Conservation (phyloP, 2,329 filamentous ascomycete genomes). For the Ceratocystis colombiana region DNA sequence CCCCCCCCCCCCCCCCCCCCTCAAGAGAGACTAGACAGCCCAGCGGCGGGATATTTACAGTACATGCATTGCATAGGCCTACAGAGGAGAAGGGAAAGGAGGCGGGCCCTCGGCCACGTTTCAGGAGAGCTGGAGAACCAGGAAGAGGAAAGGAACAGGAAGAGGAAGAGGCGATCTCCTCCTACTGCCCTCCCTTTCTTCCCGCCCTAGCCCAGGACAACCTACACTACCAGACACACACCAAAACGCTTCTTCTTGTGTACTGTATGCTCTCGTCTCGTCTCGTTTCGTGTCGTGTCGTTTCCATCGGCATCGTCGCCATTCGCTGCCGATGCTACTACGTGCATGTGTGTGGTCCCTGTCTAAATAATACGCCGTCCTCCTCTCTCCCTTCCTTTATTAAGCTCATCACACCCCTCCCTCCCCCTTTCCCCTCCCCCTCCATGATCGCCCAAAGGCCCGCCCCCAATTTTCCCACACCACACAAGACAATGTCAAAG, state of each 20-base stretch:
- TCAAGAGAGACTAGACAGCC: no score
- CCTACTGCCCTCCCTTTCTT: no score
- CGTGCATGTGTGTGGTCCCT: no score
- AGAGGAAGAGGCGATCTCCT: neutral
- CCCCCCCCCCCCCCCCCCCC: neutral
- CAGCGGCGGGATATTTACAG: no score
- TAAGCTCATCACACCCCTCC: neutral
- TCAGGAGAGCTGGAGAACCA: conserved; percentile 24
- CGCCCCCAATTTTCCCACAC: neutral
- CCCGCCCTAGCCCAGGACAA: neutral
- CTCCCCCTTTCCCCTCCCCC: neutral
- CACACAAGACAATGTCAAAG: no score
- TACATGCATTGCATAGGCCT: neutral
- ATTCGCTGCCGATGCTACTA: no score
- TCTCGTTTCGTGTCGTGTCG: no score
- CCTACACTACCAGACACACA: neutral
- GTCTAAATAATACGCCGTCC: neutral
- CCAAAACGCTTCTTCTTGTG: neutral
- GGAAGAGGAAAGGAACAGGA: neutral
- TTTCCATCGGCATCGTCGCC: no score
- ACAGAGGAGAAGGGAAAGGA: conserved; percentile 15
- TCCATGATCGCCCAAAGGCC: conserved; percentile 4
- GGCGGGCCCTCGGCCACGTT: conserved; percentile 24
- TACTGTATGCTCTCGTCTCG: neutral
- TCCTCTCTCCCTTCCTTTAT: neutral